These are phyloP conservation scores for Lolium perenne DNA, from an alignment of 176 grass and related monocot genomes.

Conservation along the genomic window DNA sequence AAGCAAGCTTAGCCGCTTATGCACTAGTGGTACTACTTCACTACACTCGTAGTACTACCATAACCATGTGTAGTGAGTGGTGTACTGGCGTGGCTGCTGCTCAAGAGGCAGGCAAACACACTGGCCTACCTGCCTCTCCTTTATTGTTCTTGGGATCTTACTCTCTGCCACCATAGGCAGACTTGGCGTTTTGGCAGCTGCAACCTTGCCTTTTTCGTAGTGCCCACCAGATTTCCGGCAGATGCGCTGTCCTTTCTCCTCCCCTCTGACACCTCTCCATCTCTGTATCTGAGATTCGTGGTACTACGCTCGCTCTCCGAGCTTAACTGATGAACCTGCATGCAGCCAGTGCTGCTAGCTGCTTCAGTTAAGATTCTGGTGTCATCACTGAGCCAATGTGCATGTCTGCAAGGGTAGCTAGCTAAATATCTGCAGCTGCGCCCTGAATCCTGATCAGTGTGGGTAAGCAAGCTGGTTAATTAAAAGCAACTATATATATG, in stretches of 20 bases:
- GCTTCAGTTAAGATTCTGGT: constrained; percentile 59
- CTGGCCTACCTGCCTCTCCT: constrained; percentile 16
- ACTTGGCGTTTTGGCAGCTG: constrained; percentile 53
- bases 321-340: constrained; percentile 33
- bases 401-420: constrained; percentile 26
- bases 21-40: background rate
- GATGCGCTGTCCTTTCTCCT: constrained; percentile 44
- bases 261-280: background rate
- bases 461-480: background rate
- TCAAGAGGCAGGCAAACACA: background rate
- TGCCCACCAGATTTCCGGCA: constrained; percentile 52
- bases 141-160: constrained; percentile 56
- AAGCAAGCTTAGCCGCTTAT: background rate
- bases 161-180: constrained; percentile 25
- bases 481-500: constrained; percentile 19
- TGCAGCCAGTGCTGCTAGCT: constrained; percentile 11
- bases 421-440: background rate
- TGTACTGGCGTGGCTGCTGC: background rate
- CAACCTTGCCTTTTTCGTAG: constrained; percentile 59
- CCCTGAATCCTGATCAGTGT: constrained; percentile 15
- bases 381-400: constrained; percentile 37
- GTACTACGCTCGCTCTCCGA: background rate
- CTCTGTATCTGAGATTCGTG: background rate
- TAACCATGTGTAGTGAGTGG: background rate
- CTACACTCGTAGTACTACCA: background rate